Percentiles rank a stretch among this genome's conserved stretches.
phyloP scores from a whole-genome alignment of 2,329 filamentous ascomycete species.

The Hypoxylon sp. region DNA sequence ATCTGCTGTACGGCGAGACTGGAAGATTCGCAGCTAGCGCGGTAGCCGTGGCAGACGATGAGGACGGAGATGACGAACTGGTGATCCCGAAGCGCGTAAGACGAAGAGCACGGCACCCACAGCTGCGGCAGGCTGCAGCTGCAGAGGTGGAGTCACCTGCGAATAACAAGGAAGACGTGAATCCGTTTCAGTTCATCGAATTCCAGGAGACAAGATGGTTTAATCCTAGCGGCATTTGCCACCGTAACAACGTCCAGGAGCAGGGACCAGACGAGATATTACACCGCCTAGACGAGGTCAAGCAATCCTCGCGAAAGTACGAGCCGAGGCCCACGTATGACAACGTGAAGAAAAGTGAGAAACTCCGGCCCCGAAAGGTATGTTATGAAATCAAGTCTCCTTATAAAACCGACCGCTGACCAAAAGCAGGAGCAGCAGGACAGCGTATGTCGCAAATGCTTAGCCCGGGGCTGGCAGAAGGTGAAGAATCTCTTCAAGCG shows the following conservation, averaged over 20 bases:
- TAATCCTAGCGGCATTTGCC: not conserved
- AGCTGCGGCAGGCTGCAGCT: not conserved
- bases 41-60: not conserved
- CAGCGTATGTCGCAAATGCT: not conserved
- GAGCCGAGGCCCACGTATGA: not conserved
- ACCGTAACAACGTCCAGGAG: not conserved
- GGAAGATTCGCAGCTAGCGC: not conserved
- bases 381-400: not conserved
- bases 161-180: not conserved
- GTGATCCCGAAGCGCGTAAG: not conserved
- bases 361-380: not conserved
- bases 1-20: not conserved
- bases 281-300: not conserved
- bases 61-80: not conserved
- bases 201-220: not conserved
- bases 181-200: not conserved
- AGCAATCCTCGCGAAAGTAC: not conserved
- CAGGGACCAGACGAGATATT: not conserved
- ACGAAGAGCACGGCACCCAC: not conserved
- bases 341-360: not conserved
- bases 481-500: constrained; percentile 6
- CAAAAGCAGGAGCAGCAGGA: not conserved
- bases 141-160: not conserved
- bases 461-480: constrained; percentile 1
- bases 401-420: not conserved